These are phyloP conservation scores for Cladophialophora yegresii DNA, from an alignment of 2,329 filamentous ascomycete species.

Conservation along the genomic window DNA sequence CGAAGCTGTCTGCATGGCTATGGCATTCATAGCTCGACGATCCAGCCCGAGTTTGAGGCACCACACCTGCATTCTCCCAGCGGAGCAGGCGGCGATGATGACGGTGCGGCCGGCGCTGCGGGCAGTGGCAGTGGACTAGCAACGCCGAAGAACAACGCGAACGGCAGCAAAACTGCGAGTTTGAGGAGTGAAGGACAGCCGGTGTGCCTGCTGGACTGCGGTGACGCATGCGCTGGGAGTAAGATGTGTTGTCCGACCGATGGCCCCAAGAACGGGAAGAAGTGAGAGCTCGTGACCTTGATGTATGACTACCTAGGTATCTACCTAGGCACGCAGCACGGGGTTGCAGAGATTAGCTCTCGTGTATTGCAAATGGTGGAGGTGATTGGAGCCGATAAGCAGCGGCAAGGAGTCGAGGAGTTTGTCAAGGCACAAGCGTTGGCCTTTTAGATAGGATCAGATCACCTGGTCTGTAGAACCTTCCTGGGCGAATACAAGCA, in stretches of 20 bases:
- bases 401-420: not conserved
- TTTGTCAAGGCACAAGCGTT: not conserved
- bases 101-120: conserved; percentile 20
- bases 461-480: not conserved
- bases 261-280: conserved; percentile 22
- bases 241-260: conserved; percentile 36
- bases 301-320: not conserved
- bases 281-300: conserved; percentile 12
- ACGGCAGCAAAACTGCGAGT: conserved; percentile 44
- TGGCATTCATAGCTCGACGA: conserved; percentile 94
- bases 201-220: conserved; percentile 52
- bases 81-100: conserved; percentile 18
- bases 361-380: not conserved
- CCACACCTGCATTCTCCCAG: conserved; percentile 16
- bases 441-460: not conserved
- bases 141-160: conserved; percentile 22
- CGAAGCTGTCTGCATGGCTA: conserved; percentile 89
- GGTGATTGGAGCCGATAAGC: not conserved
- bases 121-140: conserved; percentile 15
- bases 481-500: not conserved
- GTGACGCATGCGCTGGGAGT: conserved; percentile 47
- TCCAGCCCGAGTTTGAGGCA: conserved; percentile 77
- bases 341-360: not conserved
- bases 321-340: not conserved
- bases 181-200: conserved; percentile 42